phyloP scores from a whole-genome alignment of 129 eudicot genomes.

The Erigeron canadensis region DNA sequence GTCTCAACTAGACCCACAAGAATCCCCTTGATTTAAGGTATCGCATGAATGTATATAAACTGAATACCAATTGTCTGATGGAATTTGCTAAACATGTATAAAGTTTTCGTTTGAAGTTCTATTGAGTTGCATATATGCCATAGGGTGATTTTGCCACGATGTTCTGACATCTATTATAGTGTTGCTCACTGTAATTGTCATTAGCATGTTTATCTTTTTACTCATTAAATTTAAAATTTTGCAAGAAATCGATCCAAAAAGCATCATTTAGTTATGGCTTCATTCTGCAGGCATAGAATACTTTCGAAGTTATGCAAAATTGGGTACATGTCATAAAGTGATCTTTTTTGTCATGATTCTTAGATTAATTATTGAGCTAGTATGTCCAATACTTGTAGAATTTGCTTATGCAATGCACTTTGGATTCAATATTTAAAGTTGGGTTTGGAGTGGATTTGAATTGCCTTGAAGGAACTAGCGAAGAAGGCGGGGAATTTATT shows the following conservation, averaged over 20 bases:
- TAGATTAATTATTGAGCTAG: too few species aligned
- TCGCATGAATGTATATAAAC: background rate
- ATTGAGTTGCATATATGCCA: background rate
- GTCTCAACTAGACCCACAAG: background rate
- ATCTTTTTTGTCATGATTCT: background rate
- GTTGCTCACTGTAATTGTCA: too few species aligned
- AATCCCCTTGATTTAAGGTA: background rate
- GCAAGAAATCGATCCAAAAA: too few species aligned
- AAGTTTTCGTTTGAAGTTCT: background rate
- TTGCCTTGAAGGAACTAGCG: slow-evolving; percentile 58
- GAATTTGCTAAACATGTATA: background rate
- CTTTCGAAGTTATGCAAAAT: too few species aligned
- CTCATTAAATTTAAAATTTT: too few species aligned
- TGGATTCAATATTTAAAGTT: slow-evolving; percentile 80
- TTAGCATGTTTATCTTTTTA: too few species aligned
- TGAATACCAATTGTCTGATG: background rate
- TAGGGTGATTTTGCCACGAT: too few species aligned
- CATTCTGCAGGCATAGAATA: background rate
- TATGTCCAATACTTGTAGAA: slow-evolving; percentile 36
- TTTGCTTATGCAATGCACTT: slow-evolving; percentile 50
- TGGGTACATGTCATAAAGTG: background rate
- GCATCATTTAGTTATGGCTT: background rate
- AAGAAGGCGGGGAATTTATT: slow-evolving; percentile 51
- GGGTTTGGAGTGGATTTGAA: slow-evolving; percentile 85
- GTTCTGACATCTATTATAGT: too few species aligned